Evolutionary conservation across 106 monocot genomes (phyloP).

Genomic region (Dendrobium officinale): DNA sequence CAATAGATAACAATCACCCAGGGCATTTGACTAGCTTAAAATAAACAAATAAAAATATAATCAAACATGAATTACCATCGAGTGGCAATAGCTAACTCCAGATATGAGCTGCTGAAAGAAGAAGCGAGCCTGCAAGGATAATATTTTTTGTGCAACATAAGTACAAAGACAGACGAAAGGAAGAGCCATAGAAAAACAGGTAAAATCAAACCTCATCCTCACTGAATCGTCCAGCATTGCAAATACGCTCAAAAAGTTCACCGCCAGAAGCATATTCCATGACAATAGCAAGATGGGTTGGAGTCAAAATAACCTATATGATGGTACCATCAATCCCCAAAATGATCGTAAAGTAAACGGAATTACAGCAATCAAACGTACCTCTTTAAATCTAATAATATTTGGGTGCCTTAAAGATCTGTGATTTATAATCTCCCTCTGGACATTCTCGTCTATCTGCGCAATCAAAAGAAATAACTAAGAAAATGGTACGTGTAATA

Average conservation of each 20-base stretch:
- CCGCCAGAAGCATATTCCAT: conserved; percentile 33
- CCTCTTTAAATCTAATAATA: conserved; percentile 27
- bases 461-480: neutral
- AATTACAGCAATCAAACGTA: neutral
- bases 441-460: conserved; percentile 29
- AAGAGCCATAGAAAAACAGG: neutral
- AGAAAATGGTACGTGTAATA: neutral
- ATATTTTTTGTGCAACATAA: neutral
- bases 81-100: conserved; percentile 20
- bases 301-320: conserved; percentile 19
- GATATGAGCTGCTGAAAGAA: conserved; percentile 25
- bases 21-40: neutral
- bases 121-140: conserved; percentile 12
- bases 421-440: conserved; percentile 27
- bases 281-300: conserved; percentile 27
- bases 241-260: conserved; percentile 23
- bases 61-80: conserved; percentile 14
- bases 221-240: conserved; percentile 22
- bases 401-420: conserved; percentile 26
- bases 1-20: neutral
- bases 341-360: neutral
- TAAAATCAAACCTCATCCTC: conserved; percentile 29
- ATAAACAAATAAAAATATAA: neutral
- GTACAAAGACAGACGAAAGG: neutral
- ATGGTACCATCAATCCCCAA: neutral